These are phyloP conservation scores for Phytophthora parvispora DNA, from an alignment of 352 stramenopile species.

Conservation along the genomic window DNA sequence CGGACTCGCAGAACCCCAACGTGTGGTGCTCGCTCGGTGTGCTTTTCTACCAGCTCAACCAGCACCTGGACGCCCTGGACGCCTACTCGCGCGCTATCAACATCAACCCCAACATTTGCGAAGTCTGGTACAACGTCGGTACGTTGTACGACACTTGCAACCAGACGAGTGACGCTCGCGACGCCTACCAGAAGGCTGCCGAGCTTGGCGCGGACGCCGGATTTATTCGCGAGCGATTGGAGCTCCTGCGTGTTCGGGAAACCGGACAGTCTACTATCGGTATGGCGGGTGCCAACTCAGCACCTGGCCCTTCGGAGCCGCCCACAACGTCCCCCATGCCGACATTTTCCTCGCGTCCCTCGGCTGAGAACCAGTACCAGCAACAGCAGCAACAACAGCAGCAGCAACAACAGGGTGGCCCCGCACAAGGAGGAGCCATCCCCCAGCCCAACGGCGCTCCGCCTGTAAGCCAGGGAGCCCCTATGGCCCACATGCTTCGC, in stretches of 20 bases:
- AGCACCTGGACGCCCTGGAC: conserved; percentile 90
- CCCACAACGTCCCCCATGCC: conserved; percentile 90
- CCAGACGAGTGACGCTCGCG: conserved; percentile 89
- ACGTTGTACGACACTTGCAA: conserved; percentile 94
- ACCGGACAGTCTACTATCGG: conserved; percentile 85
- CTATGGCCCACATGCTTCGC: conserved; percentile 69
- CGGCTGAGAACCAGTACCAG: conserved; percentile 69
- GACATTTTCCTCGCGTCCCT: conserved; percentile 80
- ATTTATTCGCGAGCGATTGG: conserved; percentile 87
- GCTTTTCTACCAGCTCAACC: conserved; percentile 93
- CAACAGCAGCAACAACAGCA: background rate
- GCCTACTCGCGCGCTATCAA: conserved; percentile 92
- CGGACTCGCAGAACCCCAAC: conserved; percentile 92
- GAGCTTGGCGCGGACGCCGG: conserved; percentile 86
- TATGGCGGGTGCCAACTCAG: conserved; percentile 86
- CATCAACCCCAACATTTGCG: conserved; percentile 93
- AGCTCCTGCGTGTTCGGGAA: conserved; percentile 81
- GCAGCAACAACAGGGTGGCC: conserved; percentile 24
- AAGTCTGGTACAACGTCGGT: conserved; percentile 94
- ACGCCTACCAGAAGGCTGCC: conserved; percentile 91
- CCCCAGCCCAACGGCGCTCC: conserved; percentile 38
- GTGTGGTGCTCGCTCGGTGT: conserved; percentile 93
- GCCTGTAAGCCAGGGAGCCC: conserved; percentile 42
- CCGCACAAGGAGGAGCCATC: conserved; percentile 28
- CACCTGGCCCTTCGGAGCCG: conserved; percentile 80